Conservation (phyloP, 208 protist species). For the Crithidia thermophila region DNA sequence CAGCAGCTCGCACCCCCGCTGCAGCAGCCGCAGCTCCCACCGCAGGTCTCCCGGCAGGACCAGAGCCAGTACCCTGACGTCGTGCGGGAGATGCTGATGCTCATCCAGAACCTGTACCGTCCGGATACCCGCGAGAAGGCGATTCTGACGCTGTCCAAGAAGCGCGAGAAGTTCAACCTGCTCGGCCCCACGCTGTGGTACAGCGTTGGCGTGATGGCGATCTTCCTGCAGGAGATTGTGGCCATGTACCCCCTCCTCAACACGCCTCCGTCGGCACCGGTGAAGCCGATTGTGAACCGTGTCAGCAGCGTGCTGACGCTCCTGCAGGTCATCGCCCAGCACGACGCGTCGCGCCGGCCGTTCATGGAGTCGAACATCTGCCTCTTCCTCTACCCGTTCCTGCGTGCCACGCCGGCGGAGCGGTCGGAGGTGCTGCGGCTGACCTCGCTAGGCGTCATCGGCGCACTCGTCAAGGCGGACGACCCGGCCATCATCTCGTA, state of each 20-base stretch:
- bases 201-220: conserved; percentile 97
- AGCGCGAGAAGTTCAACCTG: conserved; percentile 92
- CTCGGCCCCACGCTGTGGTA: conserved; percentile 98
- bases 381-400: conserved; percentile 99
- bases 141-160: conserved; percentile 95
- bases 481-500: conserved; percentile 95
- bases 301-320: conserved; percentile 99
- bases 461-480: conserved; percentile 96
- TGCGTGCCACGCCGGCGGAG: conserved; percentile 95
- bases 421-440: conserved; percentile 98
- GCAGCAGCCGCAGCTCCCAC: conserved; percentile 14
- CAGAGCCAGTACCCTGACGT: conserved; percentile 30
- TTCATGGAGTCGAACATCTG: conserved; percentile 99
- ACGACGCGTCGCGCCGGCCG: conserved; percentile 96
- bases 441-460: conserved; percentile 99
- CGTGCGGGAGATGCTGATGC: conserved; percentile 35
- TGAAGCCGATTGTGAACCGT: conserved; percentile 89
- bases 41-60: conserved; percentile 22
- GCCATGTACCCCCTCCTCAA: conserved; percentile 97
- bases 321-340: conserved; percentile 98
- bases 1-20: conserved; percentile 4
- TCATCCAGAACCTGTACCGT: conserved; percentile 69
- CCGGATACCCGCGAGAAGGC: conserved; percentile 90
- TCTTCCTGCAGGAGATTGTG: conserved; percentile 98
- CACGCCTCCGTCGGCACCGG: conserved; percentile 47